Percentiles rank a stretch among this genome's conserved stretches.
Conservation (phyloP, 2,329 filamentous ascomycete species). For the Venturia carpophila region DNA sequence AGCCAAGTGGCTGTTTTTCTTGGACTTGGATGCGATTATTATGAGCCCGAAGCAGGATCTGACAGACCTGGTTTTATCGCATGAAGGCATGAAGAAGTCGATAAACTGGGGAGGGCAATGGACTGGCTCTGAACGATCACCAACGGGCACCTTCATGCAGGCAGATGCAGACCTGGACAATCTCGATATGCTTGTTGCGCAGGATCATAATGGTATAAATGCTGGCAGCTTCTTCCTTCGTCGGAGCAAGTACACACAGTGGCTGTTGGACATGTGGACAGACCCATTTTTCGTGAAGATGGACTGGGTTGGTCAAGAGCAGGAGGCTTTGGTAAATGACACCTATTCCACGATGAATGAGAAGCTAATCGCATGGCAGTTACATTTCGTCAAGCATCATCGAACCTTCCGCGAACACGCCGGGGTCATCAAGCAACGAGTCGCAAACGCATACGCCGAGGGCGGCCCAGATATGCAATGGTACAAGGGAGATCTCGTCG, state of each 20-base stretch:
- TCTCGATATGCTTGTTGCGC: slow-evolving; percentile 34
- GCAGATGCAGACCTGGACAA: slow-evolving; percentile 25
- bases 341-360: neutral
- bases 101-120: slow-evolving; percentile 26
- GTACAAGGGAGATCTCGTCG: slow-evolving; percentile 32
- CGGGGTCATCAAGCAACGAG: slow-evolving; percentile 31
- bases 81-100: slow-evolving; percentile 25
- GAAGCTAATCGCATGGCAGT: slow-evolving; percentile 18
- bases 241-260: slow-evolving; percentile 31
- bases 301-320: slow-evolving; percentile 31
- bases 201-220: slow-evolving; percentile 36
- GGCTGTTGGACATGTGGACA: slow-evolving; percentile 34
- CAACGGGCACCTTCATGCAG: slow-evolving; percentile 22
- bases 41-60: slow-evolving; percentile 33
- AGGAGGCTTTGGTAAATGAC: slow-evolving; percentile 27
- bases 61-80: slow-evolving; percentile 28
- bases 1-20: slow-evolving; percentile 36
- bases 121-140: slow-evolving; percentile 26
- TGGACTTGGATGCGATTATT: slow-evolving; percentile 36
- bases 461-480: slow-evolving; percentile 33
- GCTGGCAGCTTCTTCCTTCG: slow-evolving; percentile 35
- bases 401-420: slow-evolving; percentile 32
- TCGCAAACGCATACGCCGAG: slow-evolving; percentile 33
- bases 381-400: slow-evolving; percentile 30
- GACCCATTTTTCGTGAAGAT: slow-evolving; percentile 32